Conservation (phyloP, 768 basidiomycete genomes). For the Leccinum variicolor region DNA sequence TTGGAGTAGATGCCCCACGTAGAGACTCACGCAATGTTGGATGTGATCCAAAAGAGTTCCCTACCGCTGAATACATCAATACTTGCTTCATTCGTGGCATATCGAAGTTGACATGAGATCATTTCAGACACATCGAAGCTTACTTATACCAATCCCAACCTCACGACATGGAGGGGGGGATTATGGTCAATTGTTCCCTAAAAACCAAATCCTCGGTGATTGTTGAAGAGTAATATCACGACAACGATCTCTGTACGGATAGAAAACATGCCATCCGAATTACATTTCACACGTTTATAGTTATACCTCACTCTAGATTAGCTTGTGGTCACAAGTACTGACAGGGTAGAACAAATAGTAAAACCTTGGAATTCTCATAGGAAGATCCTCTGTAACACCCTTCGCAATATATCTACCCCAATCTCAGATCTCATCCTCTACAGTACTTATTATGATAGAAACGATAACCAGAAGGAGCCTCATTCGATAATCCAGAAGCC, state of each 20-base stretch:
- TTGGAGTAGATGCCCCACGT: too few relatives aligned
- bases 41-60: constrained; percentile 63
- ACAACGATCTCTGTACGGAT: background rate
- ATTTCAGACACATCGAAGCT: constrained; percentile 62
- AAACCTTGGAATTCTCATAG: background rate
- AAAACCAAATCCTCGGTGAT: constrained; percentile 43
- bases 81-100: constrained; percentile 5
- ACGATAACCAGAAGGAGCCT: background rate
- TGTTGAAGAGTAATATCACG: constrained; percentile 29
- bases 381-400: background rate
- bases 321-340: background rate
- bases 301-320: background rate
- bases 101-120: background rate
- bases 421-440: background rate
- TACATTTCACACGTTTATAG: background rate
- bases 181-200: constrained; percentile 45
- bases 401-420: background rate
- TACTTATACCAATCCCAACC: constrained; percentile 64
- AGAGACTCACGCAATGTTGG: too few relatives aligned
- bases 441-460: background rate
- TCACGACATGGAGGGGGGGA: constrained; percentile 44
- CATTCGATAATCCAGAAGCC: constrained; percentile 5
- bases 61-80: constrained; percentile 72
- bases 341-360: background rate
- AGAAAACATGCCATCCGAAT: background rate